These are phyloP conservation scores for Podospora didyma DNA, from an alignment of 495 filamentous ascomycete genomes.

Conservation along the genomic window DNA sequence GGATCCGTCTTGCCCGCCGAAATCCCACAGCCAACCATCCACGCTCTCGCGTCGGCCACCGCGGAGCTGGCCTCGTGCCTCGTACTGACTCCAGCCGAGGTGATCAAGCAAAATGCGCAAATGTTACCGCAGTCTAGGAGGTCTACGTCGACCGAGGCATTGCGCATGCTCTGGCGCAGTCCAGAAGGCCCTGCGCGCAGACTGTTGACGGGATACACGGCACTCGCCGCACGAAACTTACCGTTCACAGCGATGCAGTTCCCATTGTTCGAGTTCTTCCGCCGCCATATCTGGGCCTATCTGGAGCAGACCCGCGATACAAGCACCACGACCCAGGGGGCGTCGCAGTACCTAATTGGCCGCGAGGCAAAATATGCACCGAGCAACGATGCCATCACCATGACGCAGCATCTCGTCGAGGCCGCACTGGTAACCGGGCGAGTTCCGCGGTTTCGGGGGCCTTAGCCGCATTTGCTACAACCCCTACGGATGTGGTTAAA, in stretches of 20 bases:
- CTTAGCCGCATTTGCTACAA: slow-evolving; percentile 68
- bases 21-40: slow-evolving; percentile 60
- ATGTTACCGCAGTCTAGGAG: slow-evolving; percentile 40
- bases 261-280: slow-evolving; percentile 74
- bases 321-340: slow-evolving; percentile 10
- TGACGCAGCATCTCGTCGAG: slow-evolving; percentile 44
- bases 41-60: slow-evolving; percentile 65
- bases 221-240: slow-evolving; percentile 73
- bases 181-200: slow-evolving; percentile 27
- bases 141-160: slow-evolving; percentile 41
- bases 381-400: background rate
- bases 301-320: slow-evolving; percentile 16
- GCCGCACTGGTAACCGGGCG: slow-evolving; percentile 61
- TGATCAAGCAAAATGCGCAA: slow-evolving; percentile 92
- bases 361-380: background rate
- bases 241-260: slow-evolving; percentile 88
- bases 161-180: slow-evolving; percentile 32
- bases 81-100: slow-evolving; percentile 84
- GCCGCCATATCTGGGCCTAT: slow-evolving; percentile 32
- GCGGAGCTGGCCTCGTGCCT: slow-evolving; percentile 80
- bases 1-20: slow-evolving; percentile 27
- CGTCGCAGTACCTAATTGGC: slow-evolving; percentile 5
- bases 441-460: slow-evolving; percentile 67
- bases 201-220: slow-evolving; percentile 75
- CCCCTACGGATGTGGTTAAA: slow-evolving; percentile 81